Base-by-base conservation (phyloP, 192 early-diverging fungal genomes). In the Backusella tarrabulga region DNA sequence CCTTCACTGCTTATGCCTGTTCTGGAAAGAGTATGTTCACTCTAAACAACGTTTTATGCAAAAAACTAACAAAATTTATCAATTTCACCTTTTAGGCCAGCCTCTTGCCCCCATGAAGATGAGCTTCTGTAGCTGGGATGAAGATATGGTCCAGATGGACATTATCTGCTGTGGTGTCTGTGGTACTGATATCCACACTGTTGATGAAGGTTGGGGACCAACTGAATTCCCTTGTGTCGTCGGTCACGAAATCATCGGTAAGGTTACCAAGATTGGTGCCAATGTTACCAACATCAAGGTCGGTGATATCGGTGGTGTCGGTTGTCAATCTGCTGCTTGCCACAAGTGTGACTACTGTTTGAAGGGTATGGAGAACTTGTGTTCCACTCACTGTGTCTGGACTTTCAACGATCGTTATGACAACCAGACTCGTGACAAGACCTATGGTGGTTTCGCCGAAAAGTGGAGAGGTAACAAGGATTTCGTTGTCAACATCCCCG, bases 111-210 rank as follows among this genome's bases (percentile, higher is more conserved):
- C 68, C 21, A 77, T 32, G 21, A 7, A 72, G 23, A 21, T 78
- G 23, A 54, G 26, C 38, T 38, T 78, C 17, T 72, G 71, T 67
- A 40, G 4, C n/a, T 72, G 46, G 46, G 52, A 50, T 41, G 77
- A 78, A 21, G 81, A 90, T 78, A 91, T 91, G 76, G 87, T 95
- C 41, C 90, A 92, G 79, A 93, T 96, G 68, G 83, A 93, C 81
- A 90, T 95, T 73, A 82, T 87, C 19, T 88, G 91, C 81, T 91
- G 92, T 75, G 93, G 93, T 46, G 90, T 95, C 70, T 95, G 94
- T 77, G 91, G 90, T 66, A 60, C 76, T 42, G 70, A 77, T 54
- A 72, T 77, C 19, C 76, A 77, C 15, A 77, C 76, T 4, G n/a
- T 77, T 34, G 70, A 72, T n/a, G 42, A 46, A 40, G 76, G 68